These are phyloP conservation scores for Acacia confusa DNA, from an alignment of 306 rosid species.

Conservation along the genomic window DNA sequence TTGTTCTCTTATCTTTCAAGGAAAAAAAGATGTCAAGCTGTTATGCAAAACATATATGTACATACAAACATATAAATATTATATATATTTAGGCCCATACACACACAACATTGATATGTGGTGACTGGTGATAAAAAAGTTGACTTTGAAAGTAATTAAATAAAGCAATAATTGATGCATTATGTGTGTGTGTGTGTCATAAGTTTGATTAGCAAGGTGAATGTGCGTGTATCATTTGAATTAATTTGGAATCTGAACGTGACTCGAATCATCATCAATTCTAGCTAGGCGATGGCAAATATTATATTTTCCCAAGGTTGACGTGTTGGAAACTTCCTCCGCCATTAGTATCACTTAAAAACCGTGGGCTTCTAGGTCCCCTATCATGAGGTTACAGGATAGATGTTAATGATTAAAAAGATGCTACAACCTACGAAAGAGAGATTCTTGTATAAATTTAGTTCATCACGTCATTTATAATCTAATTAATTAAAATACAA, in stretches of 20 bases:
- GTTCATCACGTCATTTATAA: too few relatives aligned
- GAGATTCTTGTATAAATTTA: too few relatives aligned
- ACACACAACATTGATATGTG: not conserved
- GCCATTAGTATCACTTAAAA: not conserved
- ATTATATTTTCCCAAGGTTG: not conserved
- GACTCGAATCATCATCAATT: not conserved
- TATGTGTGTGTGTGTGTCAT: not conserved
- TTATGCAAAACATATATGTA: not conserved
- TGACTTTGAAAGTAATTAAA: not conserved
- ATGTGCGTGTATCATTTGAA: not conserved
- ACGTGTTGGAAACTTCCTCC: not conserved
- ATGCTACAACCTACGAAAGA: too few relatives aligned
- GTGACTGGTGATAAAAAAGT: not conserved
- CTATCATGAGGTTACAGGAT: not conserved
- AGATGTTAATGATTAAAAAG: not conserved
- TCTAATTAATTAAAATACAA: too few relatives aligned
- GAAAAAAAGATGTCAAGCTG: not conserved
- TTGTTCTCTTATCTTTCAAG: not conserved
- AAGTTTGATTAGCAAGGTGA: not conserved
- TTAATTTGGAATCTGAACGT: not conserved
- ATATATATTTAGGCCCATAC: not conserved
- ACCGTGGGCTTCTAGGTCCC: not conserved
- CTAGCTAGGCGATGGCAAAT: not conserved
- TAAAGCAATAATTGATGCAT: constrained; percentile 7
- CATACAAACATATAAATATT: not conserved